Base-by-base conservation (phyloP, 257 asterid species). In the Fraxinus cuspidata region DNA sequence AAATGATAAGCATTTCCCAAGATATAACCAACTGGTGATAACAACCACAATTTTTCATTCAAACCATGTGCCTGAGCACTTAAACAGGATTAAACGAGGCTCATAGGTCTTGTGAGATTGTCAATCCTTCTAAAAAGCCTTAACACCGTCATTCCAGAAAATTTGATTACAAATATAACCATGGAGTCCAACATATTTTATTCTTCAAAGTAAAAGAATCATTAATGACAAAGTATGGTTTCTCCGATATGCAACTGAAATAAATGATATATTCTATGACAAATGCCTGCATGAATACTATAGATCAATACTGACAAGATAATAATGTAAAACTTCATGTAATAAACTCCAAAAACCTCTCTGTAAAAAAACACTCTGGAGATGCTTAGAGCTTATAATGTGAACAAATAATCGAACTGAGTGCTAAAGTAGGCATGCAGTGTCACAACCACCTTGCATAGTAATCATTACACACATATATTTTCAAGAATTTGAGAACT, bases 401-500 rank as follows among this genome's bases (percentile, higher is more conserved):
- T 47, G 7, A 47, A 47, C 35, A 23, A 63, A 63, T 63, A 63
- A 63, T 27, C 34, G 11, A 25, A 10, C 69, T 25, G 34, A 63
- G 69, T 63, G 34, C 69, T 11, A 63, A 27, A 25, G 69, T 63
- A 10, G 35, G 18, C 69, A 23, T 63, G 34, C 69, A 25, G 32
- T 63, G 35, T 25, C 18, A 63, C 34, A 25, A 63, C 18, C 69
- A 21, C 35, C 34, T 25, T 34, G 28, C 7, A 25, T 34, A 10
- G 18, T 27, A 23, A 10, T 5, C 15, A 63, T 63, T 8, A 58
- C 71, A 64, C 71, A 69, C 73, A 49, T 27, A 68, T 71, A 65
- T 58, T 19, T 47, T 69, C 37, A 68, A 65, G 70, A 65, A 77
- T 40, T 29, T 67, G 35, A 70, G 37, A 49, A 66, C 31, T 68